Conservation (phyloP, 495 filamentous ascomycete genomes). For the Evernia prunastri region DNA sequence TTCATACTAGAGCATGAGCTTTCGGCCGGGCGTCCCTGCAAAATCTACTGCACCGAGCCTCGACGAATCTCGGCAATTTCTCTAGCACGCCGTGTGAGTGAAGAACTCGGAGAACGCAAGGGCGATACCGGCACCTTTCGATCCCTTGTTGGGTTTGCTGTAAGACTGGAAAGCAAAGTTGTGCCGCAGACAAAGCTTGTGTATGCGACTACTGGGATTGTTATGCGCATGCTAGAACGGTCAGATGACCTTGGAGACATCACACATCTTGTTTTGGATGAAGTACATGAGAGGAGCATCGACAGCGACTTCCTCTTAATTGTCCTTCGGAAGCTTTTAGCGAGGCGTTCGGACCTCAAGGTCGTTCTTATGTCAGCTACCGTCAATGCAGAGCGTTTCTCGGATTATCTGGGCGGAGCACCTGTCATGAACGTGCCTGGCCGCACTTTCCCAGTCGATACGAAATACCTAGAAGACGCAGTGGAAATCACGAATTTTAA, state of each 20-base stretch:
- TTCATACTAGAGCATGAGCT: slow-evolving; percentile 88
- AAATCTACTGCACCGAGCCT: slow-evolving; percentile 94
- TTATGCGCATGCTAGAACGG: slow-evolving; percentile 92
- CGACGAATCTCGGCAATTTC: slow-evolving; percentile 94
- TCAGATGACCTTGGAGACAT: slow-evolving; percentile 79
- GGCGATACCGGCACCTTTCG: slow-evolving; percentile 71
- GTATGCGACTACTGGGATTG: slow-evolving; percentile 82
- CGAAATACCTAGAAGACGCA: slow-evolving; percentile 85
- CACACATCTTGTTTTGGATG: slow-evolving; percentile 88
- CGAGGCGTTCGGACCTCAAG: slow-evolving; percentile 63
- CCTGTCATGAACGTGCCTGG: slow-evolving; percentile 86
- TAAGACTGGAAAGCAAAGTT: slow-evolving; percentile 84
- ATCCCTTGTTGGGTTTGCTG: slow-evolving; percentile 89
- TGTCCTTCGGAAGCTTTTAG: slow-evolving; percentile 73
- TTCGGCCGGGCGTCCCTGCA: slow-evolving; percentile 69
- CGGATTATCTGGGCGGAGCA: slow-evolving; percentile 74
- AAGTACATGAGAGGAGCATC: slow-evolving; percentile 61
- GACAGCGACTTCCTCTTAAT: slow-evolving; percentile 94
- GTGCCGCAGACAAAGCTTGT: slow-evolving; percentile 71
- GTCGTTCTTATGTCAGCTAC: slow-evolving; percentile 96
- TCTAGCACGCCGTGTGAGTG: slow-evolving; percentile 80
- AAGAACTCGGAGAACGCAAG: slow-evolving; percentile 83
- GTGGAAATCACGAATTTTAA: slow-evolving; percentile 70
- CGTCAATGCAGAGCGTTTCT: slow-evolving; percentile 85
- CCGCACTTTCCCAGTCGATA: slow-evolving; percentile 84